Percentiles rank a stretch among this genome's conserved stretches.
These are phyloP conservation scores for Erodium moschatum DNA, from an alignment of 441 rosid species.

Conservation along the genomic window DNA sequence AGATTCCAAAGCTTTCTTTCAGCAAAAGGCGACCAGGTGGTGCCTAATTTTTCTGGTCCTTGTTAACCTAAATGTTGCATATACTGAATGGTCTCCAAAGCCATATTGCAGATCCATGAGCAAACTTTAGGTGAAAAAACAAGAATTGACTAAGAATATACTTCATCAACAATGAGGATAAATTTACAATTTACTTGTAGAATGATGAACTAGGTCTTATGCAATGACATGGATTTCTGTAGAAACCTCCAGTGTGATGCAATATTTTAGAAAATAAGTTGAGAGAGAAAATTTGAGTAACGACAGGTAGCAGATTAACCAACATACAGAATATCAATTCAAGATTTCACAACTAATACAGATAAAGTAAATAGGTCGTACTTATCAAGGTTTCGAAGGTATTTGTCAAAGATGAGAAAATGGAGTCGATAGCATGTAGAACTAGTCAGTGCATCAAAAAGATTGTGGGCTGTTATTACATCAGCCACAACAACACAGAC, in stretches of 20 bases:
- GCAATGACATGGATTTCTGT: not conserved
- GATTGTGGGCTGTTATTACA: conserved; percentile 69
- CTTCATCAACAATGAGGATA: too few relatives aligned
- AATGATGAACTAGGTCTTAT: not conserved
- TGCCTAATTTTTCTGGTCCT: too few relatives aligned
- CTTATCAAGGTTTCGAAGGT: conserved; percentile 79
- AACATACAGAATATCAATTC: not conserved
- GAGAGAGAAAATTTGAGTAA: too few relatives aligned
- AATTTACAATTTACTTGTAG: too few relatives aligned
- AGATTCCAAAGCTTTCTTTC: too few relatives aligned
- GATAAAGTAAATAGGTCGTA: conserved; percentile 33
- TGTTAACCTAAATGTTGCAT: too few relatives aligned
- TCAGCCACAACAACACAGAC: conserved; percentile 73
- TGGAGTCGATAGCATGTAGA: conserved; percentile 63
- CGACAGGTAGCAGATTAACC: not conserved
- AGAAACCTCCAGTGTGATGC: not conserved
- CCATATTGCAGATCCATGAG: too few relatives aligned
- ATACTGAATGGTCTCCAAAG: too few relatives aligned
- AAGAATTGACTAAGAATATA: too few relatives aligned
- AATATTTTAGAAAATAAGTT: too few relatives aligned
- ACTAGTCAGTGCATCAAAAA: conserved; percentile 68
- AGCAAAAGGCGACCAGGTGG: too few relatives aligned
- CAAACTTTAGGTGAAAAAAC: too few relatives aligned
- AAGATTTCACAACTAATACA: conserved; percentile 14
- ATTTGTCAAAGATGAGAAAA: conserved; percentile 76